Conservation (phyloP, 2,329 filamentous ascomycete genomes). For the Ceratocystis colombiana region DNA sequence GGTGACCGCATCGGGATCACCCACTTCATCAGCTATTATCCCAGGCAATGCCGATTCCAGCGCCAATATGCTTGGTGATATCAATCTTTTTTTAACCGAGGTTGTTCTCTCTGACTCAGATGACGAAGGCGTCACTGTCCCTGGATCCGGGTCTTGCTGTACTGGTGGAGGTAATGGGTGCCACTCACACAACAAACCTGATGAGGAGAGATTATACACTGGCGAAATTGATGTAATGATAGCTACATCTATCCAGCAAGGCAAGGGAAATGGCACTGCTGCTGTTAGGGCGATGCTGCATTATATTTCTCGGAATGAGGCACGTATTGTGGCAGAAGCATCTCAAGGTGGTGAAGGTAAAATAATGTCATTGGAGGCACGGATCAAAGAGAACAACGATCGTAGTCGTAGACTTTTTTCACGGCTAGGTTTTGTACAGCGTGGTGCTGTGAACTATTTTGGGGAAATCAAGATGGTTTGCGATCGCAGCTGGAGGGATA, state of each 20-base stretch:
- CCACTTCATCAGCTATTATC: not conserved
- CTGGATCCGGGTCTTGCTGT: constrained; percentile 15
- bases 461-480: constrained; percentile 42
- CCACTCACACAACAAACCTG: constrained; percentile 14
- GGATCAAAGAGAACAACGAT: constrained; percentile 48
- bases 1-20: not conserved
- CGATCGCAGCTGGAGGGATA: constrained; percentile 25
- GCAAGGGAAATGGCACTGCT: constrained; percentile 54
- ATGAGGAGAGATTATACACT: constrained; percentile 33
- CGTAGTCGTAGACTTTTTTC: constrained; percentile 44
- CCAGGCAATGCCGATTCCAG: constrained; percentile 43
- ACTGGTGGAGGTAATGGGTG: constrained; percentile 29
- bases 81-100: constrained; percentile 66
- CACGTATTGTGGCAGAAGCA: constrained; percentile 44
- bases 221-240: constrained; percentile 88
- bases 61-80: constrained; percentile 57
- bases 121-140: constrained; percentile 31
- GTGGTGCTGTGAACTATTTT: constrained; percentile 49
- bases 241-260: constrained; percentile 47
- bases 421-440: constrained; percentile 43
- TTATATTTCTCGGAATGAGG: constrained; percentile 51
- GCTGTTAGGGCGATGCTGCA: constrained; percentile 58
- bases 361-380: constrained; percentile 46
- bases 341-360: constrained; percentile 27
- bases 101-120: constrained; percentile 36